Evolutionary conservation across 352 stramenopile genomes (phyloP).

Genomic region (Plasmopara halstedii): DNA sequence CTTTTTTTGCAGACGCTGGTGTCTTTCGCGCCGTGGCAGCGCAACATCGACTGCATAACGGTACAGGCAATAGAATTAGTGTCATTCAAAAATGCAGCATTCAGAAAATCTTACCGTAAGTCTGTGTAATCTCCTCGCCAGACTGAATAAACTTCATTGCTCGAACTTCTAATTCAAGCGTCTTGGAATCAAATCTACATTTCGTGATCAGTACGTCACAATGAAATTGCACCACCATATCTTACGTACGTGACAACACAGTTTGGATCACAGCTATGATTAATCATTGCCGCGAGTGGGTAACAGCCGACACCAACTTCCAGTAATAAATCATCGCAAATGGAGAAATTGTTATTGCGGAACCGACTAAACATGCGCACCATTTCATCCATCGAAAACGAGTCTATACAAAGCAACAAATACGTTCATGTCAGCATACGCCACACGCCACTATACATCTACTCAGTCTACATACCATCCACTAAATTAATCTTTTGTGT

Average conservation of each 20-base stretch:
- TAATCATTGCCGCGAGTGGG: constrained; percentile 62
- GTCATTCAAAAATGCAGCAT: too few relatives aligned
- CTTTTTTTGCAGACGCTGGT: constrained; percentile 34
- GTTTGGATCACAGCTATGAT: constrained; percentile 69
- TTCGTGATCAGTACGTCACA: not conserved
- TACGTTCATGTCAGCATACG: not conserved
- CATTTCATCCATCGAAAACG: constrained; percentile 26
- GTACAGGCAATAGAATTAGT: not conserved
- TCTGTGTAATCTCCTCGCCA: constrained; percentile 53
- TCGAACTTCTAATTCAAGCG: constrained; percentile 41
- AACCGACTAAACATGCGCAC: constrained; percentile 66
- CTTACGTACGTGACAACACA: constrained; percentile 50
- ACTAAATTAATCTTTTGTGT: constrained; percentile 48
- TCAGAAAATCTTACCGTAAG: constrained; percentile 56
- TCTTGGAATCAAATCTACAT: constrained; percentile 31
- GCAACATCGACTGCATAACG: constrained; percentile 45
- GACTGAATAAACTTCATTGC: constrained; percentile 38
- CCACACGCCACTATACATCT: not conserved
- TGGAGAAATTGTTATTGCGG: constrained; percentile 73
- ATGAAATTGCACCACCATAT: not conserved
- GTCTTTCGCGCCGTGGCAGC: constrained; percentile 35
- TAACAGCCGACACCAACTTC: constrained; percentile 55
- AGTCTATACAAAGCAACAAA: constrained; percentile 8
- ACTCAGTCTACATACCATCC: constrained; percentile 16
- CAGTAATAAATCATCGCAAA: constrained; percentile 54